Conservation (phyloP, 495 filamentous ascomycete genomes). For the Neurospora sp. region DNA sequence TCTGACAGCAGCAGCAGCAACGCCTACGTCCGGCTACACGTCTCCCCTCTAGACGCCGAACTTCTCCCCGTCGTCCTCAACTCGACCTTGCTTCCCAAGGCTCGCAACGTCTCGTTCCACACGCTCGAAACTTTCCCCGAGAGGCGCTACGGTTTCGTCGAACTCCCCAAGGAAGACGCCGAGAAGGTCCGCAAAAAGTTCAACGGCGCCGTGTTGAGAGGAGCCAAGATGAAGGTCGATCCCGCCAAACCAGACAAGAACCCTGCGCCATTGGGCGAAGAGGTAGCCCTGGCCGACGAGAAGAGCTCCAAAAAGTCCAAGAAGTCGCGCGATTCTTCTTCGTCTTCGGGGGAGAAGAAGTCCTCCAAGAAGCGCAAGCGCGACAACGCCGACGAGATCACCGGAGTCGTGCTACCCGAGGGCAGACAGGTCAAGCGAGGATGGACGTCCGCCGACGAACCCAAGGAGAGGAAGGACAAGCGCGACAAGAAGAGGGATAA, state of each 20-base stretch:
- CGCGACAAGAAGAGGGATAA: conserved; percentile 37
- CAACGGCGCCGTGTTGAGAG: conserved; percentile 79
- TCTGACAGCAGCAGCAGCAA: neutral
- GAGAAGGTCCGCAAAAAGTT: conserved; percentile 86
- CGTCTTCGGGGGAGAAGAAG: conserved; percentile 43
- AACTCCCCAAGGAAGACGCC: conserved; percentile 68
- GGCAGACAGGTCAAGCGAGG: conserved; percentile 77
- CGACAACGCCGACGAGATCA: conserved; percentile 38
- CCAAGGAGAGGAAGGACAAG: conserved; percentile 41
- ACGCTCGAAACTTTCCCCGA: conserved; percentile 77
- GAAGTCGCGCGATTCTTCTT: conserved; percentile 5
- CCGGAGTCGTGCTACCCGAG: conserved; percentile 61
- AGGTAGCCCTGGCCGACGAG: conserved; percentile 23
- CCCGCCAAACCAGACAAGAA: conserved; percentile 51
- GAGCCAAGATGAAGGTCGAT: conserved; percentile 75
- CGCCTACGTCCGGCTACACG: conserved; percentile 54
- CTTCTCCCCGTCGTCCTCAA: conserved; percentile 61
- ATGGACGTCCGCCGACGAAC: conserved; percentile 64
- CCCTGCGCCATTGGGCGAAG: conserved; percentile 21
- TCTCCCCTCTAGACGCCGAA: conserved; percentile 68
- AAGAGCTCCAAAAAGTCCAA: conserved; percentile 29
- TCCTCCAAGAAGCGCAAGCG: conserved; percentile 43
- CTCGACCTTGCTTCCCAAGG: conserved; percentile 51
- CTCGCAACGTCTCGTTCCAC: conserved; percentile 75
- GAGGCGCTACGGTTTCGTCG: conserved; percentile 78